These are phyloP conservation scores for Hypomontagnella submonticulosa DNA, from an alignment of 495 filamentous ascomycete genomes.

Conservation along the genomic window DNA sequence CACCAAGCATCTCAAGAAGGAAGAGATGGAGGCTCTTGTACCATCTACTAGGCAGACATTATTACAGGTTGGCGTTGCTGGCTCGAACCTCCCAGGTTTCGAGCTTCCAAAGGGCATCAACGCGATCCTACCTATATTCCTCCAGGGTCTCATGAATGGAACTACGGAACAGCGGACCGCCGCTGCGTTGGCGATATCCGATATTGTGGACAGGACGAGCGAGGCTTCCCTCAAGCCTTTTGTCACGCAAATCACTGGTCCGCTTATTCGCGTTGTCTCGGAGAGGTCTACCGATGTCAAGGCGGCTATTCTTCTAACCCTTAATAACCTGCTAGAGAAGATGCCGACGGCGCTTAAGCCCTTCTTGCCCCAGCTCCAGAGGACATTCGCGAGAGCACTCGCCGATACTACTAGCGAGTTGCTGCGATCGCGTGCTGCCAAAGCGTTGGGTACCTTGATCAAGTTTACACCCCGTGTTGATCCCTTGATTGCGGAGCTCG, in stretches of 20 bases:
- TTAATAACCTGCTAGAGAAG: conserved; percentile 96
- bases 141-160: conserved; percentile 97
- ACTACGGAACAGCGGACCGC: conserved; percentile 90
- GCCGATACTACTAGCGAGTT: conserved; percentile 93
- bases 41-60: conserved; percentile 85
- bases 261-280: conserved; percentile 95
- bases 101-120: conserved; percentile 96
- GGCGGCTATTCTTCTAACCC: conserved; percentile 89
- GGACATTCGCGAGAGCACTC: conserved; percentile 94
- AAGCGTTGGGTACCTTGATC: conserved; percentile 94
- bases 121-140: conserved; percentile 94
- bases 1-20: conserved; percentile 89
- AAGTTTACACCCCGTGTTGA: conserved; percentile 96
- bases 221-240: conserved; percentile 87
- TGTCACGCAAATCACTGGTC: conserved; percentile 97
- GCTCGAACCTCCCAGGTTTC: conserved; percentile 87
- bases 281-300: conserved; percentile 96
- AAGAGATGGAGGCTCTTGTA: conserved; percentile 97
- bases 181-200: conserved; percentile 91
- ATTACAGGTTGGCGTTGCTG: conserved; percentile 86
- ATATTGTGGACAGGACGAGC: conserved; percentile 91
- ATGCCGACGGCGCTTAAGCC: conserved; percentile 96
- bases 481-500: conserved; percentile 84
- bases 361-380: conserved; percentile 94
- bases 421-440: conserved; percentile 88